Conservation (phyloP, 805 yeast genomes). For the Lachancea thermotolerans region DNA sequence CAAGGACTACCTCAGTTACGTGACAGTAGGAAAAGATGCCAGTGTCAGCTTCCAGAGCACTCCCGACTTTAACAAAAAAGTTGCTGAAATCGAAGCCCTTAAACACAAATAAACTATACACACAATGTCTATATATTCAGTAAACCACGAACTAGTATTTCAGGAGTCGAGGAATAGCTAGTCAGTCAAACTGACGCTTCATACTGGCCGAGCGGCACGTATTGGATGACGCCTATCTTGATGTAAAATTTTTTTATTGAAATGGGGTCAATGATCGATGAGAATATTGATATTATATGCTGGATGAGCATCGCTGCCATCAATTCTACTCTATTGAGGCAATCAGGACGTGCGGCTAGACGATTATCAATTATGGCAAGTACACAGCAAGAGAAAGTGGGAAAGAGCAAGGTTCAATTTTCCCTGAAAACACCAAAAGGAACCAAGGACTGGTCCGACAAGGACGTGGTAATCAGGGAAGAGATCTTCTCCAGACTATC, state of each 20-base stretch:
- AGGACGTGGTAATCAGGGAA: conserved; percentile 92
- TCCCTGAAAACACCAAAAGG: conserved; percentile 94
- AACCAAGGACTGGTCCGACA: conserved; percentile 97
- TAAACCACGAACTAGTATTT: background rate
- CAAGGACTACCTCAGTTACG: conserved; percentile 21
- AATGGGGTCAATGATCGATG: background rate
- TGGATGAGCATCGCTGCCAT: background rate
- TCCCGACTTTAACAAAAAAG: conserved; percentile 12
- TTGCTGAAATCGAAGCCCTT: conserved; percentile 4
- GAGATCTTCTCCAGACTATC: conserved; percentile 74
- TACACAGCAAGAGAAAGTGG: conserved; percentile 17
- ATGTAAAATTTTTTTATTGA: background rate
- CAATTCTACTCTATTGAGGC: background rate
- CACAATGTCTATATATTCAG: background rate
- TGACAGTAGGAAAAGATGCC: conserved; percentile 17
- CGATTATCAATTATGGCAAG: conserved; percentile 13
- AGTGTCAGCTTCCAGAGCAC: conserved; percentile 21
- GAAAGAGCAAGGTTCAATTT: conserved; percentile 52
- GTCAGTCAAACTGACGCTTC: no score
- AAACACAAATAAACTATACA: conserved; percentile 1
- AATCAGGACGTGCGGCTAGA: background rate
- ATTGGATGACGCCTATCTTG: background rate
- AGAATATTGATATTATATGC: background rate
- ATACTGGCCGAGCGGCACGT: background rate
- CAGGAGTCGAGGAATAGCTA: background rate